phyloP scores from a whole-genome alignment of 2,329 filamentous ascomycete genomes.

The Trichoderma semiorbis region DNA sequence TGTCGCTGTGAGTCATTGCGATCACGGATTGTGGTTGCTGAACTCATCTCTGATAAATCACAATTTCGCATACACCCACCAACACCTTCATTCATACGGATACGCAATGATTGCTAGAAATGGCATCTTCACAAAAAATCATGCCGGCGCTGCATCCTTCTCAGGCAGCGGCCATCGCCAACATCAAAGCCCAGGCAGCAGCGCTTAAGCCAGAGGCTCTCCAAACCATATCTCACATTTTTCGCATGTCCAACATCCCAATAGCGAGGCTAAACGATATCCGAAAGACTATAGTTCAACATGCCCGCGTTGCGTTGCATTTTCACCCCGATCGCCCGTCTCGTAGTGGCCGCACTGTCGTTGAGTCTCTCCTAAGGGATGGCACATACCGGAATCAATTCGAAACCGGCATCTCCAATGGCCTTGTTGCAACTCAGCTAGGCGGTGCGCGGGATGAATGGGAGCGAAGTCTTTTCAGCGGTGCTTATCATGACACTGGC shows the following conservation, averaged over 20 bases:
- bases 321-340: constrained; percentile 24
- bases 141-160: background rate
- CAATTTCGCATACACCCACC: background rate
- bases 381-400: constrained; percentile 23
- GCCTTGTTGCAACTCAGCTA: constrained; percentile 17
- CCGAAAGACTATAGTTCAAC: background rate
- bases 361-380: constrained; percentile 16
- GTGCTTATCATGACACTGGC: constrained; percentile 13
- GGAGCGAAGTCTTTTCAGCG: constrained; percentile 9
- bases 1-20: background rate
- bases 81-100: background rate
- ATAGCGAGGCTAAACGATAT: background rate
- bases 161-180: constrained; percentile 8
- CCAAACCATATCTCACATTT: background rate
- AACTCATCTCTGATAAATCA: background rate
- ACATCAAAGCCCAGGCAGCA: constrained; percentile 4
- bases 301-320: constrained; percentile 22
- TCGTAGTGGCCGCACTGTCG: constrained; percentile 14
- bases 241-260: constrained; percentile 12
- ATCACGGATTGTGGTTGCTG: background rate
- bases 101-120: background rate
- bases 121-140: background rate
- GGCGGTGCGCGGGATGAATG: constrained; percentile 21
- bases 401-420: constrained; percentile 24
- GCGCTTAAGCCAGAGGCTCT: background rate